Evolutionary conservation across 148 eudicot genomes (phyloP).

Genomic region (Pharnaceum exiguum): DNA sequence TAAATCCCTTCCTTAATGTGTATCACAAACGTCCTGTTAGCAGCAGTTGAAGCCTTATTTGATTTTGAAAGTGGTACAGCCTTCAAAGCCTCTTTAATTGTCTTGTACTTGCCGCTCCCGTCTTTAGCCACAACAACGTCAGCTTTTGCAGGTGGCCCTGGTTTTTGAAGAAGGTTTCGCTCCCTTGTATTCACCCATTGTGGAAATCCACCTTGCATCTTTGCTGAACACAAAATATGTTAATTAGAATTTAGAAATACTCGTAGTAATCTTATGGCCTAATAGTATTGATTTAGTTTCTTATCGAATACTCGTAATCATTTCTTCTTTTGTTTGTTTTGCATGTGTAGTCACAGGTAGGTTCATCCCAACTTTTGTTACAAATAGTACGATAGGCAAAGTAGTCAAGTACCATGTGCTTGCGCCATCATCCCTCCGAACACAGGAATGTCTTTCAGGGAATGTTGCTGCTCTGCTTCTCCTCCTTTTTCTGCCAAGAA

Average conservation of each 20-base stretch:
- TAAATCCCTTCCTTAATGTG: slow-evolving; percentile 55
- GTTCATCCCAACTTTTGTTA: no score
- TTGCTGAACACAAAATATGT: no score
- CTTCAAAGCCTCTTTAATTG: slow-evolving; percentile 27
- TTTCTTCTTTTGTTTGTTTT: no score
- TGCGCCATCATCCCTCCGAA: no score
- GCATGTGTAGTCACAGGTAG: no score
- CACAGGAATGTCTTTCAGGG: no score
- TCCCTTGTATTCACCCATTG: slow-evolving; percentile 16
- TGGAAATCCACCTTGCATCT: not conserved
- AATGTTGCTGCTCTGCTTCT: not conserved
- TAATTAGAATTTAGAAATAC: no score
- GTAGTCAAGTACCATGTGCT: no score
- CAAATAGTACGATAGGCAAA: no score
- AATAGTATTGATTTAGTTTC: no score
- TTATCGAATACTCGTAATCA: no score
- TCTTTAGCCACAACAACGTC: slow-evolving; percentile 34
- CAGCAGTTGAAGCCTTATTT: not conserved
- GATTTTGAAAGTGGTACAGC: slow-evolving; percentile 24
- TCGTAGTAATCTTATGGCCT: no score
- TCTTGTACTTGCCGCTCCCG: slow-evolving; percentile 34
- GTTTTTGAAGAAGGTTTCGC: slow-evolving; percentile 8
- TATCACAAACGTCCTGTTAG: slow-evolving; percentile 35
- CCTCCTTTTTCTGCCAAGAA: not conserved
- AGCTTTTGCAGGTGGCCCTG: slow-evolving; percentile 3